phyloP scores from a whole-genome alignment of 345 rosid genomes.

The Barbarea vulgaris region DNA sequence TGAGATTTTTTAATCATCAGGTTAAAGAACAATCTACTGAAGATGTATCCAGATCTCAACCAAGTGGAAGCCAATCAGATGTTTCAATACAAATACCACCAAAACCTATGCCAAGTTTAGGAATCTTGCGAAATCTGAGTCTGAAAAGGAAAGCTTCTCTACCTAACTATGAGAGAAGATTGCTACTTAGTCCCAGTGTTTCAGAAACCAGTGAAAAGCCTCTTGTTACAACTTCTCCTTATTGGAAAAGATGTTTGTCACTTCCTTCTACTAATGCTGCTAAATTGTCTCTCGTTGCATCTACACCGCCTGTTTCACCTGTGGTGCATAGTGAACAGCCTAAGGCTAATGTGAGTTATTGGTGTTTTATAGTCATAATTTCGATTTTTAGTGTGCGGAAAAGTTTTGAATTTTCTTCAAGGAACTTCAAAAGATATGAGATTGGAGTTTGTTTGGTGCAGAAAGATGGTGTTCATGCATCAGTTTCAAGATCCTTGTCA shows the following conservation, averaged over 20 bases:
- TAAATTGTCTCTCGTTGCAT: conserved; percentile 52
- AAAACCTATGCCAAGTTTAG: conserved; percentile 54
- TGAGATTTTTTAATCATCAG: conserved; percentile 17
- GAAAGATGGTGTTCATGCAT: conserved; percentile 52
- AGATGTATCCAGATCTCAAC: conserved; percentile 48
- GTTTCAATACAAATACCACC: conserved; percentile 78
- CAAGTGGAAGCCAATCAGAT: conserved; percentile 55
- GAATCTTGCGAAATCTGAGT: conserved; percentile 67
- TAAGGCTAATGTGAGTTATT: conserved; percentile 48
- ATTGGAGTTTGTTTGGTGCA: conserved; percentile 47
- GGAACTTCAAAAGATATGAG: neutral
- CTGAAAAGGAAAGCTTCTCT: conserved; percentile 59
- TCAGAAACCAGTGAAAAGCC: conserved; percentile 58
- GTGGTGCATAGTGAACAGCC: conserved; percentile 54
- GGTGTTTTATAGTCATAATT: neutral
- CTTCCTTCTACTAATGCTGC: conserved; percentile 77
- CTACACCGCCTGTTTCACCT: conserved; percentile 59
- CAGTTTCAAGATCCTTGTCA: conserved; percentile 78
- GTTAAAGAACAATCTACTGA: conserved; percentile 42
- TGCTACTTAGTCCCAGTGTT: conserved; percentile 59
- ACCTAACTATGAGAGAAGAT: conserved; percentile 65
- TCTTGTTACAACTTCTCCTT: conserved; percentile 46
- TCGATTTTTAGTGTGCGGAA: neutral
- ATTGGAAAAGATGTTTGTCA: conserved; percentile 75
- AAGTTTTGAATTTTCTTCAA: neutral